Evolutionary conservation across 2,329 filamentous ascomycete species (phyloP).

Genomic region (Coniochaeta sp.): DNA sequence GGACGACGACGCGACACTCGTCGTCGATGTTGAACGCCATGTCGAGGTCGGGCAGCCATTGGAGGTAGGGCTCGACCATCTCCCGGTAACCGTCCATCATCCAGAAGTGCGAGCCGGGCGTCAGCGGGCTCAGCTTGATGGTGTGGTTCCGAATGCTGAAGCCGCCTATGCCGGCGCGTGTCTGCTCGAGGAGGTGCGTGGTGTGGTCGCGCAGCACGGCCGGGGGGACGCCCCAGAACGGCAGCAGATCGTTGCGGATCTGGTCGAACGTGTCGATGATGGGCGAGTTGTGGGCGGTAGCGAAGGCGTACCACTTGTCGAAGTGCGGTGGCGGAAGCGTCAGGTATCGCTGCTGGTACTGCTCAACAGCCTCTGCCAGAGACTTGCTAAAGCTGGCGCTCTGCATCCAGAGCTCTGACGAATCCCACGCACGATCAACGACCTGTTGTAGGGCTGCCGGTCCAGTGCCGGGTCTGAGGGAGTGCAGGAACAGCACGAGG

Average conservation of each 20-base stretch:
- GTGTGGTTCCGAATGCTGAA: conserved; percentile 23
- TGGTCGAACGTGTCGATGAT: conserved; percentile 66
- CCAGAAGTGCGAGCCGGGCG: conserved; percentile 26
- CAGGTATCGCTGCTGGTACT: conserved; percentile 77
- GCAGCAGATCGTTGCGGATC: conserved; percentile 57
- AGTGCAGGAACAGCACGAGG: too few relatives aligned
- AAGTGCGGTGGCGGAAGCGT: conserved; percentile 81
- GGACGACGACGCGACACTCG: conserved; percentile 39
- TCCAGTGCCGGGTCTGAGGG: too few relatives aligned
- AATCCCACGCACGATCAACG: too few relatives aligned
- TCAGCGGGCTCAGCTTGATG: conserved; percentile 21
- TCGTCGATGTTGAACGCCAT: conserved; percentile 44
- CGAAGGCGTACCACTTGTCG: conserved; percentile 59
- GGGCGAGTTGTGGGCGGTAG: conserved; percentile 55
- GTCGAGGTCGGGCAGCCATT: conserved; percentile 44
- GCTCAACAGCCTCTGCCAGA: conserved; percentile 63
- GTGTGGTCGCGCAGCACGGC: conserved; percentile 49
- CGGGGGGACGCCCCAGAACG: conserved; percentile 62
- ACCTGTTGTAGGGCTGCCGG: too few relatives aligned
- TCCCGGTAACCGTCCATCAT: conserved; percentile 28
- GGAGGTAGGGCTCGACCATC: conserved; percentile 32
- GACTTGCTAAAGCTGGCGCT: conserved; percentile 36
- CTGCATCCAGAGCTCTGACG: too few relatives aligned
- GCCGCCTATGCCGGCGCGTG: conserved; percentile 22
- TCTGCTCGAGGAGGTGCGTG: conserved; percentile 21